Evolutionary conservation across 495 filamentous ascomycete genomes (phyloP).

Genomic region (Daldinia bambusicola): DNA sequence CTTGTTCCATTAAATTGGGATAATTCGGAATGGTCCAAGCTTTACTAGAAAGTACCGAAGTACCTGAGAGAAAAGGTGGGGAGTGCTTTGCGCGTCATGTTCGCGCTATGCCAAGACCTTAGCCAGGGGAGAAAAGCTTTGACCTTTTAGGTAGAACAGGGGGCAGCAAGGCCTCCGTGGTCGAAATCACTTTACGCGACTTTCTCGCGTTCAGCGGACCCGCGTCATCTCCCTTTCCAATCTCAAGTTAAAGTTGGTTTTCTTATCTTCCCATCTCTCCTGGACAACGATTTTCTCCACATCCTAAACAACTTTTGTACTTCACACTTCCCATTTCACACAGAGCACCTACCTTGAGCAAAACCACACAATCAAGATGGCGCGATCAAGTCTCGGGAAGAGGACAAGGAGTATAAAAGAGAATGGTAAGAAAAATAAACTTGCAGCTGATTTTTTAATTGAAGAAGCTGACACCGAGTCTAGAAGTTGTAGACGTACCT

Average conservation of each 20-base stretch:
- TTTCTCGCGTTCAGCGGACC: slow-evolving; percentile 39
- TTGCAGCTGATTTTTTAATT: slow-evolving; percentile 18
- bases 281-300: slow-evolving; percentile 7
- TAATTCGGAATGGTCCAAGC: slow-evolving; percentile 1
- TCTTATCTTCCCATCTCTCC: slow-evolving; percentile 10
- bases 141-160: background rate
- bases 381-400: slow-evolving; percentile 76
- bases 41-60: background rate
- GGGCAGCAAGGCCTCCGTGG: background rate
- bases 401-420: slow-evolving; percentile 67
- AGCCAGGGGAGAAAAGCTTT: background rate
- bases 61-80: background rate
- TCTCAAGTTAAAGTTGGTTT: slow-evolving; percentile 32
- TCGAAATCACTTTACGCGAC: slow-evolving; percentile 43
- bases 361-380: slow-evolving; percentile 58
- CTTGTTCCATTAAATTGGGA: slow-evolving; percentile 48
- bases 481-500: slow-evolving; percentile 51
- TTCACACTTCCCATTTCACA: background rate
- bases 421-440: slow-evolving; percentile 64
- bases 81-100: background rate
- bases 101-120: slow-evolving; percentile 1
- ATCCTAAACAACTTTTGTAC: slow-evolving; percentile 9
- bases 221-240: slow-evolving; percentile 46
- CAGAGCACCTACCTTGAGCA: background rate
- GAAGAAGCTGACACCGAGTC: slow-evolving; percentile 51